These are phyloP conservation scores for Paramecium sonneborni DNA, from an alignment of 73 alveolate genomes.

Conservation along the genomic window DNA sequence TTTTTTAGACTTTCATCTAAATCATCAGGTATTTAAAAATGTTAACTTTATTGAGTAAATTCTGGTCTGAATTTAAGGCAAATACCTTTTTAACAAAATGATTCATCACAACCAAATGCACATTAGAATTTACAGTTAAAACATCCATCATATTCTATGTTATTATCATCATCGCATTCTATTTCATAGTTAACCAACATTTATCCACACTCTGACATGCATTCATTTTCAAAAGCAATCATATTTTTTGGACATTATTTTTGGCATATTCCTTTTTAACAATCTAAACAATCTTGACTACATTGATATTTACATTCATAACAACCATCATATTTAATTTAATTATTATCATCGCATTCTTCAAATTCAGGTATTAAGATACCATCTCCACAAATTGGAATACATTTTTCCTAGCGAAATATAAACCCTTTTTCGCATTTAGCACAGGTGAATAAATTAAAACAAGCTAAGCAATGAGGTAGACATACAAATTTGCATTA, in stretches of 20 bases:
- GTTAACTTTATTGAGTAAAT: background rate
- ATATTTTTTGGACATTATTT: background rate
- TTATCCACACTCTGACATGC: background rate
- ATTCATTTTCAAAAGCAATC: background rate
- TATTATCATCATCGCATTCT: background rate
- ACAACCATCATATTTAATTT: constrained; percentile 75
- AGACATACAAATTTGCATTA: constrained; percentile 15
- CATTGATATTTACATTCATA: background rate
- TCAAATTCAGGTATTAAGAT: background rate
- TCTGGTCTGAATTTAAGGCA: background rate
- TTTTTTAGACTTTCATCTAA: background rate
- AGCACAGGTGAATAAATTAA: constrained; percentile 63
- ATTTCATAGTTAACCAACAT: background rate
- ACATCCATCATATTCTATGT: background rate
- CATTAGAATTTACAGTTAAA: background rate
- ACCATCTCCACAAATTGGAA: constrained; percentile 77
- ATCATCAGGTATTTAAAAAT: background rate
- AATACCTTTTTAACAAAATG: background rate
- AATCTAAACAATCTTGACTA: background rate
- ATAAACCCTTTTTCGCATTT: constrained; percentile 67
- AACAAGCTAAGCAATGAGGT: constrained; percentile 66
- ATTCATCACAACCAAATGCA: background rate
- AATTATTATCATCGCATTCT: constrained; percentile 80
- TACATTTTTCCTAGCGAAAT: constrained; percentile 66
- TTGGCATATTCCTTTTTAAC: background rate